Evolutionary conservation across 2,329 filamentous ascomycete species (phyloP).

Genomic region (Escovopsis weberi): DNA sequence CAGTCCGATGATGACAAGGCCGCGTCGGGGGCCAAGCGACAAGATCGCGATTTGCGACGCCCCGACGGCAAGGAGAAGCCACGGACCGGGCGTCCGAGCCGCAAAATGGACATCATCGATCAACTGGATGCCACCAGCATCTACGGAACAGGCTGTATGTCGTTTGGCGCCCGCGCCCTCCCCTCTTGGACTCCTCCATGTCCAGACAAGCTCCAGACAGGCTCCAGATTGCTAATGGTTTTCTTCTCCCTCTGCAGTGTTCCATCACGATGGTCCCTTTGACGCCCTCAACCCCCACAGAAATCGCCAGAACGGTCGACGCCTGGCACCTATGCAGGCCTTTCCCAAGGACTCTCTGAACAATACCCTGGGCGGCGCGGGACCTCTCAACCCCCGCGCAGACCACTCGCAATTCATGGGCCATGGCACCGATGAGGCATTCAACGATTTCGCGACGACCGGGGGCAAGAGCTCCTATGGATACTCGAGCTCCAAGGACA

Average conservation of each 20-base stretch:
- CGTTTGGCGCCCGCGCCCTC: neutral
- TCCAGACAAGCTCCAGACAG: no score
- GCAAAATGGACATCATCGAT: slow-evolving; percentile 77
- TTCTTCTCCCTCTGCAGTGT: slow-evolving; percentile 41
- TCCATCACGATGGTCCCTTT: slow-evolving; percentile 95
- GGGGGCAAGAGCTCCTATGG: slow-evolving; percentile 16
- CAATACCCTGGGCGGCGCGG: slow-evolving; percentile 77
- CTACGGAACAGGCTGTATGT: slow-evolving; percentile 79
- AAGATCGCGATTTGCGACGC: slow-evolving; percentile 11
- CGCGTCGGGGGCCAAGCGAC: slow-evolving; percentile 22
- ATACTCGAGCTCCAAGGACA: slow-evolving; percentile 19
- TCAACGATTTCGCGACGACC: slow-evolving; percentile 57
- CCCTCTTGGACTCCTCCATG: neutral
- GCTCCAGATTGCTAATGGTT: no score
- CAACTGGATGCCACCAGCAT: slow-evolving; percentile 93
- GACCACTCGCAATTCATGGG: slow-evolving; percentile 86
- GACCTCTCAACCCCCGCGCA: slow-evolving; percentile 66
- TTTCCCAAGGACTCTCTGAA: slow-evolving; percentile 89
- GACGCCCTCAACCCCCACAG: slow-evolving; percentile 92
- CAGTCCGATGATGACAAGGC: slow-evolving; percentile 39
- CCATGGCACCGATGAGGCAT: slow-evolving; percentile 64
- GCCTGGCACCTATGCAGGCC: slow-evolving; percentile 82
- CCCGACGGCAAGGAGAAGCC: slow-evolving; percentile 38
- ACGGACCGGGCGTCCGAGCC: slow-evolving; percentile 31
- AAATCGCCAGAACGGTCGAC: slow-evolving; percentile 68